A percentile compares a stretch with the other conserved stretches of the same genome.
Evolutionary conservation across 345 rosid genomes (phyloP).

Genomic region (Citrus sp.): DNA sequence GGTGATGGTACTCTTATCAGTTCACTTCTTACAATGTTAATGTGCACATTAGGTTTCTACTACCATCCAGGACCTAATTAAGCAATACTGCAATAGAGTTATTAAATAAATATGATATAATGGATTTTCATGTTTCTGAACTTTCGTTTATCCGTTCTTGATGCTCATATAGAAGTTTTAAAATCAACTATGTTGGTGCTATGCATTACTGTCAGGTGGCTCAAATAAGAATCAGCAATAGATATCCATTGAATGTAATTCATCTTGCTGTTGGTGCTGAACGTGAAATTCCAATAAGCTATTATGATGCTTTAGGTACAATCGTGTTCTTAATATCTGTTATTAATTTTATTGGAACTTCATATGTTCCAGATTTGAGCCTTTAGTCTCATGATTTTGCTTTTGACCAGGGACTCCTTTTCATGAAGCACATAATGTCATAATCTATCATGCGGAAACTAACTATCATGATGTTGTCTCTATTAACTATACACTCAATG

Average conservation of each 20-base stretch:
- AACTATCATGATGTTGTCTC: conserved; percentile 68
- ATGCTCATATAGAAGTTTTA: not conserved
- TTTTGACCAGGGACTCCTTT: conserved; percentile 63
- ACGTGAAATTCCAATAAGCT: conserved; percentile 63
- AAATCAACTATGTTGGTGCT: not conserved
- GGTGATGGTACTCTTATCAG: not conserved
- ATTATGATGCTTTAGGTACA: conserved; percentile 69
- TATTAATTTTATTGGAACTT: conserved; percentile 8
- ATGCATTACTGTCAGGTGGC: conserved; percentile 54
- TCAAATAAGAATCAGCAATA: conserved; percentile 65
- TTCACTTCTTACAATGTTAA: not conserved
- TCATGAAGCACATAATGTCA: conserved; percentile 62
- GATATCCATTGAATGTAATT: conserved; percentile 41
- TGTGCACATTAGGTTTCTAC: not conserved
- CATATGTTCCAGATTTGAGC: conserved; percentile 11
- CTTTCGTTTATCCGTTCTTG: conserved; percentile 3
- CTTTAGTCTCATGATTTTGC: conserved; percentile 16
- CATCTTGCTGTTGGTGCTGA: conserved; percentile 80
- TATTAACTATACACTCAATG: conserved; percentile 33
- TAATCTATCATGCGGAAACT: conserved; percentile 53
- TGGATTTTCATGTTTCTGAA: not conserved
- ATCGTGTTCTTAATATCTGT: not conserved
- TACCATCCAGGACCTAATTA: not conserved
- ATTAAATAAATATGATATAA: not conserved
- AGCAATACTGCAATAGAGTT: not conserved